Percentiles rank a stretch among this genome's conserved stretches.
Conservation (phyloP, 331 rosid genomes). For the Acacia pycnantha region DNA sequence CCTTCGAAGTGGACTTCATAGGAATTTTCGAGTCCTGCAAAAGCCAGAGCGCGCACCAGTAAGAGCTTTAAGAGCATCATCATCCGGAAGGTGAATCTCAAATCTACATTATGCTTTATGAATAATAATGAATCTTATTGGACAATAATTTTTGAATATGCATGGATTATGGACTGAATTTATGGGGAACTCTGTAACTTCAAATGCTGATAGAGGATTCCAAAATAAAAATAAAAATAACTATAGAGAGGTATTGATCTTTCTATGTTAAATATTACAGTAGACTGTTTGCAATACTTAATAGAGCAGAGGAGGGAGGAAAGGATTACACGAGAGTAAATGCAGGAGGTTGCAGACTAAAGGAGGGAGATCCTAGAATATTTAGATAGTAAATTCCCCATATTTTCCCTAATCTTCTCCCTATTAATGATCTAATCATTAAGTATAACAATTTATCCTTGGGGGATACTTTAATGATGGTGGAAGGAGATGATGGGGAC, state of each 20-base stretch:
- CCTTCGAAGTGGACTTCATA: conserved; percentile 90
- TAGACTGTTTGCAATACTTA: background rate
- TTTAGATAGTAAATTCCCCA: background rate
- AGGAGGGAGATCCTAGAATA: background rate
- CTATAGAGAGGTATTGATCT: background rate
- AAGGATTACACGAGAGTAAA: background rate
- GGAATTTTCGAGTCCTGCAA: conserved; percentile 85
- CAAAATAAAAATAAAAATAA: background rate
- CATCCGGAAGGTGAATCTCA: conserved; percentile 90
- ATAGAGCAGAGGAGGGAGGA: background rate
- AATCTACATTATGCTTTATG: conserved; percentile 1
- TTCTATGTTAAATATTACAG: background rate
- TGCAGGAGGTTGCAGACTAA: background rate
- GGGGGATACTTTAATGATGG: no score
- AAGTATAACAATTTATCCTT: no score
- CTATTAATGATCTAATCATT: background rate
- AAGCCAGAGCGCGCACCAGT: conserved; percentile 98
- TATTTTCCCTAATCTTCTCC: background rate
- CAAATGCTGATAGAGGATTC: background rate
- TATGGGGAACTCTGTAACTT: background rate
- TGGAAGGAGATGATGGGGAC: no score
- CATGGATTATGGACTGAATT: background rate
- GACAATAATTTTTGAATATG: background rate
- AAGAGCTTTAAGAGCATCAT: conserved; percentile 95
- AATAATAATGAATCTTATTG: background rate